Evolutionary conservation across 805 yeast species (phyloP), one percentile per base, ranked within the genome.

Genomic region (Saccharomycopsis guyanensis): DNA sequence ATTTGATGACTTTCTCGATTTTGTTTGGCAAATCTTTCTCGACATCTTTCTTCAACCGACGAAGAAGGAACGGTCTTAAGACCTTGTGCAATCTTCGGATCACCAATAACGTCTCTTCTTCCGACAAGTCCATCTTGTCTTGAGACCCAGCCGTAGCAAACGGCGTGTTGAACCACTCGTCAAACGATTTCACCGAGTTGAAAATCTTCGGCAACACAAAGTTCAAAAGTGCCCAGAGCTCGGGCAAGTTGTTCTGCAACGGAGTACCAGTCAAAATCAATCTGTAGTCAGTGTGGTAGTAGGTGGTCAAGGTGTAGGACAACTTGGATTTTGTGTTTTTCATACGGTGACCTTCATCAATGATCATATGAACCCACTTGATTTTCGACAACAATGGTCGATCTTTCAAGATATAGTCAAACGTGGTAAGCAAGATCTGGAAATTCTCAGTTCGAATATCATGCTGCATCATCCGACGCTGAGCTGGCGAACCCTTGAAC

Each of bases 261-360:
- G 95, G 95, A 2, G 95, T 85, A 73, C 95, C 95, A 1, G 94
- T 85, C 58, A 85, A 74, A 64, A 85, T 85, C 57, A 85, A 71
- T 65, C 94, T 71, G 59, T 85, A 78, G 59, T 81, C 80, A 1
- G 93, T 81, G 53, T 75, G 80, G 57, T 86, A 85, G 57, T 77
- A 82, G 46, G 73, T 77, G 31, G 82, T 77, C 55, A 85, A 75
- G 0, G 93, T 84, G 45, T 69, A 69, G 0, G 91, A 82, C 46
- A 85, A 66, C 58, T 84, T 85, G 2, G 91, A 82, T 47, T 76
- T 75, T 1, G 88, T 71, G 59, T 85, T 85, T 60, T 85, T 85
- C 88, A 85, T 81, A 66, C 94, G 72, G 63, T 85, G 95, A 63
- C 95, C 95, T 70, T 85, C 95, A 69, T 85, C 95, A 54, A 85